Percentiles rank a stretch among this genome's conserved stretches.
Conservation (phyloP, 768 basidiomycete species). For the Rhizopogon salebrosus region DNA sequence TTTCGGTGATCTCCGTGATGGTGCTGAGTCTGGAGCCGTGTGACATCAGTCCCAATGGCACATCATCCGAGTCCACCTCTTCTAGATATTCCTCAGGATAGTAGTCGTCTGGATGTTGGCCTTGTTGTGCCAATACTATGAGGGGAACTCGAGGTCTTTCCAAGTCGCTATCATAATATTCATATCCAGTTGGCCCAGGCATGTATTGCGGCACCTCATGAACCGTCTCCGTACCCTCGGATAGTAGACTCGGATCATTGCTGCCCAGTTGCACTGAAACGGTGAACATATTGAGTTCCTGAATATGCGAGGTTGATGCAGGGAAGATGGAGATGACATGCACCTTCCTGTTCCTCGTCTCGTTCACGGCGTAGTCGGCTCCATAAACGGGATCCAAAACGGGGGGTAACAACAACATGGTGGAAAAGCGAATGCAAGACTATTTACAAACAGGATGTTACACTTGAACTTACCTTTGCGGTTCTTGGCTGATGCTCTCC, state of each 20-base stretch:
- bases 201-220: slow-evolving; percentile 6
- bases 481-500: slow-evolving; percentile 57
- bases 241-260: slow-evolving; percentile 16
- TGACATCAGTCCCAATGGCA: slow-evolving; percentile 29
- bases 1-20: slow-evolving; percentile 65
- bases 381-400: slow-evolving; percentile 30
- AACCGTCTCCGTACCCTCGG: slow-evolving; percentile 7
- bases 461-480: slow-evolving; percentile 74
- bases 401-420: slow-evolving; percentile 23
- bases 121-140: slow-evolving; percentile 57
- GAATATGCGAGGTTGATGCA: slow-evolving; percentile 24
- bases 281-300: slow-evolving; percentile 17
- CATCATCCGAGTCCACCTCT: slow-evolving; percentile 20
- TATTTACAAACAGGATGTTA: slow-evolving; percentile 23
- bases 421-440: slow-evolving; percentile 31
- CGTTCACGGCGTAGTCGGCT: slow-evolving; percentile 29
- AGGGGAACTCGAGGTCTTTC: slow-evolving; percentile 50
- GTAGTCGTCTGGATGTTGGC: slow-evolving; percentile 30
- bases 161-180: slow-evolving; percentile 19
- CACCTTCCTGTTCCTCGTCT: slow-evolving; percentile 51
- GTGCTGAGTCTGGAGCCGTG: slow-evolving; percentile 45
- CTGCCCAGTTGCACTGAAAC: slow-evolving; percentile 14
- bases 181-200: slow-evolving; percentile 14
- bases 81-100: slow-evolving; percentile 19
- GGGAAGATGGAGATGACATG: slow-evolving; percentile 30